These are phyloP conservation scores for Dunaliella primolecta DNA, from an alignment of 139 green algal species.

Conservation along the genomic window DNA sequence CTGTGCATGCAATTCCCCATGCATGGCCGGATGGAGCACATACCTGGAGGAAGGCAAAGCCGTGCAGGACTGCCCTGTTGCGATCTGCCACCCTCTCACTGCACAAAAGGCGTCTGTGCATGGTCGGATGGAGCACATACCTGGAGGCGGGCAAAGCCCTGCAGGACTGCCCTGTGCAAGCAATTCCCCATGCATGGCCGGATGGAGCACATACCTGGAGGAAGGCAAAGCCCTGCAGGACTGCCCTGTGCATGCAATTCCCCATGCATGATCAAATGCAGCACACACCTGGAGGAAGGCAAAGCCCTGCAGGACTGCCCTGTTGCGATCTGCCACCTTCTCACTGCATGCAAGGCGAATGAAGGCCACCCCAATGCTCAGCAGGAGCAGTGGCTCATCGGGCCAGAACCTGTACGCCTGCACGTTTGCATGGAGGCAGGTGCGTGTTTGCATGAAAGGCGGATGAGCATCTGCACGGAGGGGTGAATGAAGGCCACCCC, in stretches of 20 bases:
- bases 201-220: not conserved
- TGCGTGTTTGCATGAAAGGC: slow-evolving; percentile 43
- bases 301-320: slow-evolving; percentile 67
- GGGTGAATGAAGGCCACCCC: slow-evolving; percentile 38
- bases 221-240: not conserved
- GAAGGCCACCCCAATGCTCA: slow-evolving; percentile 55
- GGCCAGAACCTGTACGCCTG: slow-evolving; percentile 51
- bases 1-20: too few species aligned
- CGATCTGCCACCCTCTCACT: too few species aligned
- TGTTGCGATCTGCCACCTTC: slow-evolving; percentile 51
- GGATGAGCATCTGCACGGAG: too few species aligned
- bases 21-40: too few species aligned
- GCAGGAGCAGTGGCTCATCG: slow-evolving; percentile 60
- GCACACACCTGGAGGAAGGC: slow-evolving; percentile 71
- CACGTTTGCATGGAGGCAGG: too few species aligned
- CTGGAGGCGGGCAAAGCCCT: not conserved
- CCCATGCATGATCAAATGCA: too few species aligned
- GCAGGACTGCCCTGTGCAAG: not conserved
- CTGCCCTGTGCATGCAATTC: not conserved
- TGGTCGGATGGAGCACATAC: not conserved
- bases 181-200: not conserved
- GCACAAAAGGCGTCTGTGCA: not conserved
- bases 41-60: too few species aligned
- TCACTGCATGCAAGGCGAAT: slow-evolving; percentile 40
- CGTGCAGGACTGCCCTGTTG: too few species aligned